These are phyloP conservation scores for Guadua angustifolia DNA, from an alignment of 176 grass and related monocot genomes.

Conservation along the genomic window DNA sequence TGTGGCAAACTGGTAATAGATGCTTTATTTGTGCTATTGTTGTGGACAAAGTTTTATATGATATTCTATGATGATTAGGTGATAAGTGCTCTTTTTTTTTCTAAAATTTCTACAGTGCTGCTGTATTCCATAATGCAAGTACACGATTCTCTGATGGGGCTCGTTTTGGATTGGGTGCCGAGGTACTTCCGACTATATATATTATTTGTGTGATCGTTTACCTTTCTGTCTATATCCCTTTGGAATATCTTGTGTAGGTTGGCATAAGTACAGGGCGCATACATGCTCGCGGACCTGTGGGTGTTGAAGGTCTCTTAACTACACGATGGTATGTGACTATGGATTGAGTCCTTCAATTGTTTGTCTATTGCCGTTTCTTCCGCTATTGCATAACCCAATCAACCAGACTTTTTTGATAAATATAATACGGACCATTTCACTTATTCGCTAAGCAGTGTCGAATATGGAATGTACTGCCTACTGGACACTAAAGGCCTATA, in stretches of 20 bases:
- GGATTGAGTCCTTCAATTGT: conserved; percentile 8
- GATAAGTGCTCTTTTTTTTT: conserved; percentile 31
- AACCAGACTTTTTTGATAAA: not conserved
- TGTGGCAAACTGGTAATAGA: not conserved
- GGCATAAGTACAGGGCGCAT: conserved; percentile 98
- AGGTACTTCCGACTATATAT: conserved; percentile 58
- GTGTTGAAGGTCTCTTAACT: conserved; percentile 92
- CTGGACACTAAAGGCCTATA: not conserved
- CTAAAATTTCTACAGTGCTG: conserved; percentile 62
- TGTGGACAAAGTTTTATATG: not conserved
- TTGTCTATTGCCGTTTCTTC: not conserved
- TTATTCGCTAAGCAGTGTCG: conserved; percentile 11
- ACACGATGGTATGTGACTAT: conserved; percentile 75
- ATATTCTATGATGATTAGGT: conserved; percentile 24
- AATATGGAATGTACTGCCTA: conserved; percentile 1
- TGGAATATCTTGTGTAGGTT: conserved; percentile 67
- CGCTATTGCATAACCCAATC: not conserved
- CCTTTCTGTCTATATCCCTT: conserved; percentile 20
- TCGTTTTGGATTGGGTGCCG: conserved; percentile 98
- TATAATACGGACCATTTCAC: not conserved
- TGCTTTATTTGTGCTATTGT: conserved; percentile 1
- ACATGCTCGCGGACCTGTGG: conserved; percentile 97
- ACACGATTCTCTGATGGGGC: conserved; percentile 93
- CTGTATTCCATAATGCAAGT: conserved; percentile 91
- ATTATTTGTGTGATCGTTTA: not conserved